Evolutionary conservation across 371 early-diverging fungal genomes (phyloP).

Genomic region (Dichotomocladium elegans): DNA sequence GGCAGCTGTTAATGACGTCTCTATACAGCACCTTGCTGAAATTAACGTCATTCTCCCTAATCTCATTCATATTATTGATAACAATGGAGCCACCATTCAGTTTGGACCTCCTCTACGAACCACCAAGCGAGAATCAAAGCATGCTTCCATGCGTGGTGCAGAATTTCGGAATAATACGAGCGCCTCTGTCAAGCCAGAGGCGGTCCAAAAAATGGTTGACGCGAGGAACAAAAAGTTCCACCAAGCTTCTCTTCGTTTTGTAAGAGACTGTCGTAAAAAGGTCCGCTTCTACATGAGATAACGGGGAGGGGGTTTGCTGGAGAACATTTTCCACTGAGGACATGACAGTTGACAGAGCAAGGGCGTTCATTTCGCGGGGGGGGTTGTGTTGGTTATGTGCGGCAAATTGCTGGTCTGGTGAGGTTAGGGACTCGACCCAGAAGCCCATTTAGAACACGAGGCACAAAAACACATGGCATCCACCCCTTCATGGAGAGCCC

Average conservation of each 20-base stretch:
- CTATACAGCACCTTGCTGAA: conserved; percentile 26
- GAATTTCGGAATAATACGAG: not conserved
- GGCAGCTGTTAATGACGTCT: conserved; percentile 17
- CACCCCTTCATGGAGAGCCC: not conserved
- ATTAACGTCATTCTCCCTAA: conserved; percentile 34
- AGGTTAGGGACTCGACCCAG: conserved; percentile 11
- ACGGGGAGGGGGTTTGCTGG: too few relatives aligned
- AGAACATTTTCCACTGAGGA: too few relatives aligned
- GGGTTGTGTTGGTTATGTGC: too few relatives aligned
- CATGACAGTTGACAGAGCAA: too few relatives aligned
- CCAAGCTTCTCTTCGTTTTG: conserved; percentile 14
- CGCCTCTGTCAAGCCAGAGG: conserved; percentile 21
- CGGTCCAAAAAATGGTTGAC: conserved; percentile 24
- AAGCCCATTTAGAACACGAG: conserved; percentile 1
- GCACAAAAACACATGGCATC: conserved; percentile 10
- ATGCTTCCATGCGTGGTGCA: too few relatives aligned
- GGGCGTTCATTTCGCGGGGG: too few relatives aligned
- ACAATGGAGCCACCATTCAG: conserved; percentile 3
- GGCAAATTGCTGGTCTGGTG: too few relatives aligned
- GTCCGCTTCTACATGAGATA: too few relatives aligned
- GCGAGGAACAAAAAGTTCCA: conserved; percentile 24
- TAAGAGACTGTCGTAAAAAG: conserved; percentile 21
- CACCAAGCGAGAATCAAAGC: not conserved
- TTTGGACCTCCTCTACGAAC: conserved; percentile 24
- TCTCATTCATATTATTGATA: conserved; percentile 20